A percentile compares a stretch with the other conserved stretches of the same genome.
Conservation (phyloP, 441 rosid genomes). For the Syzygium syzygioides region DNA sequence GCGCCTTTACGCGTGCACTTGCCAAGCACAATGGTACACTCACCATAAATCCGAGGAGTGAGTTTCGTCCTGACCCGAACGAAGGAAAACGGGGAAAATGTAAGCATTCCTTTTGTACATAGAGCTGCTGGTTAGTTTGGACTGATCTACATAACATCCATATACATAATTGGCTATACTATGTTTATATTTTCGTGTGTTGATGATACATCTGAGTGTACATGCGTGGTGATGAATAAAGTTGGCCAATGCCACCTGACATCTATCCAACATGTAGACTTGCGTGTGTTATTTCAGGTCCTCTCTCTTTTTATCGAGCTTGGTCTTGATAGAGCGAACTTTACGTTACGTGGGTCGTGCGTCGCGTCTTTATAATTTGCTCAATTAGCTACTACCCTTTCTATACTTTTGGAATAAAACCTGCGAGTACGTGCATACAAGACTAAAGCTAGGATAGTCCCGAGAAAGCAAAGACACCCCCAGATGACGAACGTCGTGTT, state of each 20-base stretch:
- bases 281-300: neutral
- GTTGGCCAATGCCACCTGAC: neutral
- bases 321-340: neutral
- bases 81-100: neutral
- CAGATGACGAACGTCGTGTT: constrained; percentile 11
- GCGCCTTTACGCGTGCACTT: neutral
- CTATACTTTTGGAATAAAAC: neutral
- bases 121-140: neutral
- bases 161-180: neutral
- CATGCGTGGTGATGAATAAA: neutral
- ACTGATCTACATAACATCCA: neutral
- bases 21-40: neutral
- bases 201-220: neutral
- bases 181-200: neutral
- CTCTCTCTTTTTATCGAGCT: neutral
- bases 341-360: neutral
- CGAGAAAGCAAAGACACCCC: constrained; percentile 19
- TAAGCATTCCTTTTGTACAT: neutral
- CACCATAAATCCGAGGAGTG: neutral
- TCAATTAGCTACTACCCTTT: neutral
- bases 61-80: neutral
- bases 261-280: neutral
- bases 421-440: constrained; percentile 6
- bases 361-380: neutral
- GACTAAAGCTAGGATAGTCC: constrained; percentile 11